These are phyloP conservation scores for Penstemon eatonii DNA, from an alignment of 257 asterid genomes.

Conservation along the genomic window DNA sequence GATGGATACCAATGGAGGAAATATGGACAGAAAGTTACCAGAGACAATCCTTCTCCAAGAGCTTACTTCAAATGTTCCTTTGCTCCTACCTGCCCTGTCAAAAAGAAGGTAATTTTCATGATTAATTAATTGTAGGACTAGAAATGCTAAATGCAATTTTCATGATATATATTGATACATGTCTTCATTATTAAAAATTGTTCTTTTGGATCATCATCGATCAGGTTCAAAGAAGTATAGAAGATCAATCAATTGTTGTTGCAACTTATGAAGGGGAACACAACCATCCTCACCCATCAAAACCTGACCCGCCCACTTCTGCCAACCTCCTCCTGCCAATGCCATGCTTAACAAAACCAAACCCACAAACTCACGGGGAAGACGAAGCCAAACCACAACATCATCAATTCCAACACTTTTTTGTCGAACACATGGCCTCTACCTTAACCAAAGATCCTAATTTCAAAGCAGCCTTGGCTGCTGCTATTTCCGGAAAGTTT, in stretches of 20 bases:
- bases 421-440: conserved; percentile 86
- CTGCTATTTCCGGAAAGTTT: conserved; percentile 79
- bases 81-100: conserved; percentile 91
- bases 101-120: conserved; percentile 65
- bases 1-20: conserved; percentile 98
- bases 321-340: too few relatives aligned
- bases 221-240: conserved; percentile 80
- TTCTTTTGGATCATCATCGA: too few relatives aligned
- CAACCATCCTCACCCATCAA: conserved; percentile 67
- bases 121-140: neutral
- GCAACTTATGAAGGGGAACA: conserved; percentile 95
- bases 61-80: conserved; percentile 94
- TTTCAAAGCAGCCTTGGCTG: conserved; percentile 78
- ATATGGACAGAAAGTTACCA: conserved; percentile 92
- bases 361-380: conserved; percentile 10
- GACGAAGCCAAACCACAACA: too few relatives aligned
- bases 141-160: too few relatives aligned
- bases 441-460: conserved; percentile 73
- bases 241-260: conserved; percentile 68
- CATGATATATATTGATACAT: too few relatives aligned
- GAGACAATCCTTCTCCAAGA: conserved; percentile 93
- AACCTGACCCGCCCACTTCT: conserved; percentile 38
- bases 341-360: conserved; percentile 37
- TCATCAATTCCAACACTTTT: conserved; percentile 37
- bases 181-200: too few relatives aligned